A percentile compares a stretch with the other conserved stretches of the same genome.
phyloP scores from a whole-genome alignment of 345 rosid species.

The Aquilaria yunnanensis region DNA sequence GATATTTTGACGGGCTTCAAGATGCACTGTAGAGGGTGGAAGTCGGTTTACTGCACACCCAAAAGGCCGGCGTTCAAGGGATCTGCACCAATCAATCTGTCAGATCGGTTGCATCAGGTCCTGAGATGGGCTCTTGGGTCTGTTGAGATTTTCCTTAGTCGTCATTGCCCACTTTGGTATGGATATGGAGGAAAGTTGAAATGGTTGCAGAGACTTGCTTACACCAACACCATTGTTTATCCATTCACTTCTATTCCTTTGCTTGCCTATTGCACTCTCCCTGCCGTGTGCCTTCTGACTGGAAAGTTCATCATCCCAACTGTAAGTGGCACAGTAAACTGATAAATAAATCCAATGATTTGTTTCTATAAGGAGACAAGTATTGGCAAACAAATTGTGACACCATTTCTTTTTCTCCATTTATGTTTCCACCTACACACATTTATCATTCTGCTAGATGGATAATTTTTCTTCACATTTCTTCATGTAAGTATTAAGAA shows the following conservation, averaged over 20 bases:
- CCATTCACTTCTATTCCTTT: constrained; percentile 96
- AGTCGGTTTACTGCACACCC: constrained; percentile 80
- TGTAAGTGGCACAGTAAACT: constrained; percentile 30
- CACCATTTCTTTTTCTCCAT: neutral
- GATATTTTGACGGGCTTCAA: constrained; percentile 88
- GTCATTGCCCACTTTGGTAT: constrained; percentile 93
- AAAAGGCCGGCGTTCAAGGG: constrained; percentile 87
- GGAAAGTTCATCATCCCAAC: constrained; percentile 95
- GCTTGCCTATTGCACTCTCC: constrained; percentile 86
- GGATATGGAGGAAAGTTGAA: constrained; percentile 92
- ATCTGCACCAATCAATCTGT: constrained; percentile 92
- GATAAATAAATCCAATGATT: constrained; percentile 3
- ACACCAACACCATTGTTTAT: constrained; percentile 85
- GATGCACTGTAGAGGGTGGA: constrained; percentile 99
- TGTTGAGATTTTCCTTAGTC: constrained; percentile 91
- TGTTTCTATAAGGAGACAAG: neutral
- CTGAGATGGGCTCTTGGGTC: constrained; percentile 98
- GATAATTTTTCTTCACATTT: neutral
- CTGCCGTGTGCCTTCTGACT: constrained; percentile 92
- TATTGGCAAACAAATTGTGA: neutral
- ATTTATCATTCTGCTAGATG: neutral
- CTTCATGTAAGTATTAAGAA: neutral
- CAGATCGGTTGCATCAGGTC: constrained; percentile 90
- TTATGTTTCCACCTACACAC: neutral
- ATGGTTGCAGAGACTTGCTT: constrained; percentile 87